Evolutionary conservation across 1,284 basidiomycete species (phyloP).

Genomic region (Farysia itapuensis): DNA sequence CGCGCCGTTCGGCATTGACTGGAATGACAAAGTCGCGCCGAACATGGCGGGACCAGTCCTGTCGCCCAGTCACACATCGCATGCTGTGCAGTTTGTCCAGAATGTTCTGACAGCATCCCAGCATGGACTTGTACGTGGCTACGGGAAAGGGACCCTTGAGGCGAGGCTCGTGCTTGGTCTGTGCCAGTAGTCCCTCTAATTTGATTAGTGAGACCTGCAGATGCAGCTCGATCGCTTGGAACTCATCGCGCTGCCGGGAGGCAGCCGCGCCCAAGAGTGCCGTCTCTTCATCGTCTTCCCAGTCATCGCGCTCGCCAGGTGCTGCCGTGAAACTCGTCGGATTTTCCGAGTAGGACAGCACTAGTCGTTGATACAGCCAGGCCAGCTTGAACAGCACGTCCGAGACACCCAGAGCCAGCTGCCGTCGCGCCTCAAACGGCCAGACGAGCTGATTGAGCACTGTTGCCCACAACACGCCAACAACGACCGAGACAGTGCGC

Average conservation of each 20-base stretch:
- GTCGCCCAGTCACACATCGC: constrained; percentile 87
- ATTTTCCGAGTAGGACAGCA: constrained; percentile 47
- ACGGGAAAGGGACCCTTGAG: constrained; percentile 69
- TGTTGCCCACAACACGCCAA: constrained; percentile 85
- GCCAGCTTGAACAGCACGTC: constrained; percentile 63
- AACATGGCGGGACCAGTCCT: constrained; percentile 84
- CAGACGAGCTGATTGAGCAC: constrained; percentile 88
- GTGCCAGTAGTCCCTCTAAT: constrained; percentile 68
- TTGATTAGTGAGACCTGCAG: constrained; percentile 85
- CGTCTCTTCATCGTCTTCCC: constrained; percentile 29
- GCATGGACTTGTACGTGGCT: constrained; percentile 76
- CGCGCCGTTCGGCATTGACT: constrained; percentile 72
- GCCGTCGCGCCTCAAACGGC: constrained; percentile 87
- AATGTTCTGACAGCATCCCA: constrained; percentile 84
- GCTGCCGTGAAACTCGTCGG: constrained; percentile 1
- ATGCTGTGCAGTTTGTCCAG: constrained; percentile 76
- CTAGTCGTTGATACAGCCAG: constrained; percentile 51
- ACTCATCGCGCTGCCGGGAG: constrained; percentile 31
- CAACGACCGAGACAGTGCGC: constrained; percentile 78
- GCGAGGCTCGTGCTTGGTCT: constrained; percentile 88
- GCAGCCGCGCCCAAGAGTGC: constrained; percentile 26
- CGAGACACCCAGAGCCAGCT: constrained; percentile 79
- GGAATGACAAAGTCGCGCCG: constrained; percentile 76
- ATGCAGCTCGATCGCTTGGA: constrained; percentile 77
- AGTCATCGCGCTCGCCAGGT: neutral